Conservation (phyloP, 208 protist genomes). For the Naegleria fowleri region DNA sequence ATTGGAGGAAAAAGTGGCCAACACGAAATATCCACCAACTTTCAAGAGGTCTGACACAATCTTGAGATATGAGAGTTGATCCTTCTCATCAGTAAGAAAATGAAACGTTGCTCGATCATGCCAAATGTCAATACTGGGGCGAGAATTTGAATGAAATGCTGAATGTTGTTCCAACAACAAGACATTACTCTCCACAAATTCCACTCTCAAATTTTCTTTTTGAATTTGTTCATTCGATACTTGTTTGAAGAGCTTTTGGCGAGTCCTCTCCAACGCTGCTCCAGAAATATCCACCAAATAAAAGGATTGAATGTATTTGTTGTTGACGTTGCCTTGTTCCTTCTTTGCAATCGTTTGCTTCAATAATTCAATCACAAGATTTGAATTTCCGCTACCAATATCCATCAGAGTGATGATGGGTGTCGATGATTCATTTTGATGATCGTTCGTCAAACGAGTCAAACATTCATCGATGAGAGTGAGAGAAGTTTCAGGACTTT, state of each 20-base stretch:
- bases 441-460: too few relatives aligned
- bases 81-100: background rate
- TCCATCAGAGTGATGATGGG: background rate
- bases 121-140: background rate
- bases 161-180: background rate
- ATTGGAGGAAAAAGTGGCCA: background rate
- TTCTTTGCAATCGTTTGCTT: too few relatives aligned
- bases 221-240: background rate
- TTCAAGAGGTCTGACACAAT: background rate
- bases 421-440: too few relatives aligned
- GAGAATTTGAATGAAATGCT: background rate
- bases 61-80: background rate
- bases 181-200: slow-evolving; percentile 2
- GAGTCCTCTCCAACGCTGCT: background rate
- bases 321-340: background rate
- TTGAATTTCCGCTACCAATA: background rate
- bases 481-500: background rate
- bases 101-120: slow-evolving; percentile 5
- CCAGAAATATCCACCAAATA: background rate
- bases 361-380: background rate
- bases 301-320: background rate
- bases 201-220: background rate
- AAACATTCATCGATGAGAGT: background rate
- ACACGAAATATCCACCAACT: background rate
- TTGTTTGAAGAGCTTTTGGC: background rate